Evolutionary conservation across 2,329 filamentous ascomycete species (phyloP).

Genomic region (Apiospora pterosperma): DNA sequence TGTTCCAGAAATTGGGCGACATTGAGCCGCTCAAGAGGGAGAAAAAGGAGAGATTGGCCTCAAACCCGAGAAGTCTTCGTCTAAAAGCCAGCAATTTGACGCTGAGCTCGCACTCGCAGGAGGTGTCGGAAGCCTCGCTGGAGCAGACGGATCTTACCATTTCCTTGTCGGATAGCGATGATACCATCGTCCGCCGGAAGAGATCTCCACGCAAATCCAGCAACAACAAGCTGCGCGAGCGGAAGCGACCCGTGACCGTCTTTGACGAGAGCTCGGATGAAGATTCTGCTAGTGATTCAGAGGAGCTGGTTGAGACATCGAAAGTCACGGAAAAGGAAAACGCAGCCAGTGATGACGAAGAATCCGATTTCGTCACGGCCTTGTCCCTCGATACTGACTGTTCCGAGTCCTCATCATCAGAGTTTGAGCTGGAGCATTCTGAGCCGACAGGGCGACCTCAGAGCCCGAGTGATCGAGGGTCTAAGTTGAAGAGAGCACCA

Average conservation of each 20-base stretch:
- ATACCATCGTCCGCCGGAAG: neutral
- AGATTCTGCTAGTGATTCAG: neutral
- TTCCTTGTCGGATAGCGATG: neutral
- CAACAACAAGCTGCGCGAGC: slow-evolving; percentile 3
- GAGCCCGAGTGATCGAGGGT: slow-evolving; percentile 15
- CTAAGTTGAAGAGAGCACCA: slow-evolving; percentile 16
- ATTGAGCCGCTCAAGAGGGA: slow-evolving; percentile 2
- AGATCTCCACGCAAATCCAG: slow-evolving; percentile 7
- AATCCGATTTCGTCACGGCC: slow-evolving; percentile 20
- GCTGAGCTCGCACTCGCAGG: slow-evolving; percentile 2
- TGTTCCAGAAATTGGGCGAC: slow-evolving; percentile 23
- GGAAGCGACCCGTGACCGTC: slow-evolving; percentile 3
- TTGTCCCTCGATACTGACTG: neutral
- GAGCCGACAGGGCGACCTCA: slow-evolving; percentile 14
- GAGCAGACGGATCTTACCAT: neutral
- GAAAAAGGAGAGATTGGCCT: slow-evolving; percentile 1
- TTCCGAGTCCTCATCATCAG: neutral
- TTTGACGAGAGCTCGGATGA: slow-evolving; percentile 5
- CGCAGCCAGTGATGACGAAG: slow-evolving; percentile 15
- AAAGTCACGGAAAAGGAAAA: slow-evolving; percentile 6
- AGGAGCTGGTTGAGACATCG: neutral
- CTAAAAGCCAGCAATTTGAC: slow-evolving; percentile 7
- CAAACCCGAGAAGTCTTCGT: slow-evolving; percentile 10
- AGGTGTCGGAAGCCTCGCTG: neutral
- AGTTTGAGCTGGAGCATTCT: slow-evolving; percentile 3